Evolutionary conservation across 2,329 filamentous ascomycete genomes (phyloP).

Genomic region (Colletotrichum echinochloae): DNA sequence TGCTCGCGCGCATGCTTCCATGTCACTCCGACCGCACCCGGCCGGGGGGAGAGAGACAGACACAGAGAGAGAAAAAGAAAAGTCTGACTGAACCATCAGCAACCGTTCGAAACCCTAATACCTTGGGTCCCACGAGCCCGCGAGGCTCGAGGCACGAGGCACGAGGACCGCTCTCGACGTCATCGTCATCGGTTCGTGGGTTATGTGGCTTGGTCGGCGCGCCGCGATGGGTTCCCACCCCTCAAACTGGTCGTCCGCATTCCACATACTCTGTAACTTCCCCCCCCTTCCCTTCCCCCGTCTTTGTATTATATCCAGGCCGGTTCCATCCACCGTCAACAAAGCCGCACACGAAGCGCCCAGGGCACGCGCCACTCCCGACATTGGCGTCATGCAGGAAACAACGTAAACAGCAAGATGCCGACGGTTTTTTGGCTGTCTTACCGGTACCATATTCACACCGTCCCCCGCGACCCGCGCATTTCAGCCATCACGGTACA

Average conservation of each 20-base stretch:
- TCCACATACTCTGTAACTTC: too few species aligned
- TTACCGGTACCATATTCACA: neutral
- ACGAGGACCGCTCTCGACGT: neutral
- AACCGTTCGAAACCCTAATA: neutral
- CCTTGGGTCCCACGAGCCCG: neutral
- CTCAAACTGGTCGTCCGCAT: neutral
- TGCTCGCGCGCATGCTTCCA: slow-evolving; percentile 6
- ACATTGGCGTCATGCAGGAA: slow-evolving; percentile 19
- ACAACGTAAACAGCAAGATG: neutral
- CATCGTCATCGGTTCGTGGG: neutral
- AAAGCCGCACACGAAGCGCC: slow-evolving; percentile 1
- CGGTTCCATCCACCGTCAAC: slow-evolving; percentile 4
- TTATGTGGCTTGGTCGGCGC: slow-evolving; percentile 5
- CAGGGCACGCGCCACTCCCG: neutral
- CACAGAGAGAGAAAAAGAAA: too few species aligned
- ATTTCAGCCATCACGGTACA: neutral
- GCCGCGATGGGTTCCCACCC: neutral
- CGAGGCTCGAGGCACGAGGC: slow-evolving; percentile 16
- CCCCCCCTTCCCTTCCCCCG: too few species aligned
- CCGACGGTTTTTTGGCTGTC: neutral
- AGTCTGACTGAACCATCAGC: slow-evolving; percentile 9
- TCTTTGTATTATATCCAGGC: slow-evolving; percentile 15
- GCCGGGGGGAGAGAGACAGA: too few species aligned
- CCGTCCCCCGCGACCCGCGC: too few species aligned
- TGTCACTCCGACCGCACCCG: slow-evolving; percentile 9